A percentile compares a stretch with the other conserved stretches of the same genome.
phyloP scores from a whole-genome alignment of 2,329 filamentous ascomycete species.

The Fusarium circinatum region DNA sequence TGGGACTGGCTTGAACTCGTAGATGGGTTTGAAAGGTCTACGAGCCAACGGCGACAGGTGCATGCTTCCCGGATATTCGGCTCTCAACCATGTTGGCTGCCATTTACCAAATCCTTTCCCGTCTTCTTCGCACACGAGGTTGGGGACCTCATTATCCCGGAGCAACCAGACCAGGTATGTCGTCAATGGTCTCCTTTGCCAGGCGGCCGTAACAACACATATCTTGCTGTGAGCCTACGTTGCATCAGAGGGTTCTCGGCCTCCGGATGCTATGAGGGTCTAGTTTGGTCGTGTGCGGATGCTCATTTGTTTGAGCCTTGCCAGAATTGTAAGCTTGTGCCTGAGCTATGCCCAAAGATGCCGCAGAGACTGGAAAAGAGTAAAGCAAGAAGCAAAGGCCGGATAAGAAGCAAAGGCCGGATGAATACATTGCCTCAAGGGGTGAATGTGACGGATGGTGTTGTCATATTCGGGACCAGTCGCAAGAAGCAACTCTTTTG shows the following conservation, averaged over 20 bases:
- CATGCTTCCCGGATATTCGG: background rate
- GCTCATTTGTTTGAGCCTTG: background rate
- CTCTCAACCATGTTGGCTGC: background rate
- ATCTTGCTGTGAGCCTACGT: background rate
- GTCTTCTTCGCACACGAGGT: background rate
- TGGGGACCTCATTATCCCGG: background rate
- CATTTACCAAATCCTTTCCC: background rate
- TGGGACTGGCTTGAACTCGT: background rate
- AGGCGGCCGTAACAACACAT: background rate
- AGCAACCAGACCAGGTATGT: background rate
- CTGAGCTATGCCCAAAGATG: background rate
- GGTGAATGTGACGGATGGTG: background rate
- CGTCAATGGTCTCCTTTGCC: background rate
- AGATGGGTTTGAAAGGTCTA: background rate
- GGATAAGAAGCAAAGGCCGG: no score
- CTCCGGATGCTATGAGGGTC: background rate
- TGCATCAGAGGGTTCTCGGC: background rate
- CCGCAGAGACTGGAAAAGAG: background rate
- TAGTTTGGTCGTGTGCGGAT: background rate
- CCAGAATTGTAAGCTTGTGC: background rate
- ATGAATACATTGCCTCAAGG: background rate
- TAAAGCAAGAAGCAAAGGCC: background rate
- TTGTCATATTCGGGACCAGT: background rate
- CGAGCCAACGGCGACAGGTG: background rate
- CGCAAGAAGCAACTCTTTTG: background rate